Evolutionary conservation across 1,139 yeast species (phyloP).

Genomic region (Arxiozyma heterogenica): DNA sequence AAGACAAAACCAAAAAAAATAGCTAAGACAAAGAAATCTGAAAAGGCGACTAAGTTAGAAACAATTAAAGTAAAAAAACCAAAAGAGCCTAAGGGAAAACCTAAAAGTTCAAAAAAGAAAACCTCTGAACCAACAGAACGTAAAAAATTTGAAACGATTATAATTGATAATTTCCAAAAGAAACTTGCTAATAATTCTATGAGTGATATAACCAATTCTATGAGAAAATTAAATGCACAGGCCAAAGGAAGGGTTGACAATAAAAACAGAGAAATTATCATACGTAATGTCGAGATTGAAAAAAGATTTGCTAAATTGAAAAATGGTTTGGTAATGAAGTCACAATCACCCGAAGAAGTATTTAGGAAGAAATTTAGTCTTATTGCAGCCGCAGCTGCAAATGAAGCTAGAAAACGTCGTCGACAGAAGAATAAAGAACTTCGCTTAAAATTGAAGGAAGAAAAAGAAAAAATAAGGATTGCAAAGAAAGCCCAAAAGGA

Average conservation of each 20-base stretch:
- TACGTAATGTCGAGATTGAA: constrained; percentile 7
- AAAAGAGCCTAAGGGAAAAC: neutral
- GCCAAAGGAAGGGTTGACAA: neutral
- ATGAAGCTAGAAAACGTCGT: constrained; percentile 22
- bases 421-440: constrained; percentile 17
- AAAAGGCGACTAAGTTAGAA: neutral
- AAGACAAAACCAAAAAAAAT: neutral
- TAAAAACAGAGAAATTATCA: constrained; percentile 9
- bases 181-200: constrained; percentile 30
- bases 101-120: neutral
- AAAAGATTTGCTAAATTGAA: constrained; percentile 2
- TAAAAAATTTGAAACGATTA: constrained; percentile 18
- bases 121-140: neutral
- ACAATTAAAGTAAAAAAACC: neutral
- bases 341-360: constrained; percentile 14
- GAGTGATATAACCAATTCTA: neutral
- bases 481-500: constrained; percentile 18
- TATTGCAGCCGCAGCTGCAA: constrained; percentile 12
- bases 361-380: constrained; percentile 11
- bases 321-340: constrained; percentile 1
- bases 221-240: neutral
- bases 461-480: constrained; percentile 8
- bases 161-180: constrained; percentile 51
- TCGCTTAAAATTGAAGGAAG: constrained; percentile 13
- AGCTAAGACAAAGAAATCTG: neutral